A percentile compares a stretch with the other conserved stretches of the same genome.
phyloP scores from a whole-genome alignment of 2,329 filamentous ascomycete genomes.

The Monilinia fructigena region DNA sequence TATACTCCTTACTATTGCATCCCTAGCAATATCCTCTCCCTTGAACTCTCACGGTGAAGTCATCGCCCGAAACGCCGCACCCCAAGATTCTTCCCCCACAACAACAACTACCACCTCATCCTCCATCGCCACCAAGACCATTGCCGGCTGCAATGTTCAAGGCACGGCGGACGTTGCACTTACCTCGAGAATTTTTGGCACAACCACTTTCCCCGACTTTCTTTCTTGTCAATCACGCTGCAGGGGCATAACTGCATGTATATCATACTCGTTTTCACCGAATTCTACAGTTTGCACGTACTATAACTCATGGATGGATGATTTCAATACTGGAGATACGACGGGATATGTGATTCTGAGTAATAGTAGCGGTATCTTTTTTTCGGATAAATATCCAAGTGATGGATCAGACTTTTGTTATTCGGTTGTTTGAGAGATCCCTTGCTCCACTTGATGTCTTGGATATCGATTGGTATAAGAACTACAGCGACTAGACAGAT shows the following conservation, averaged over 20 bases:
- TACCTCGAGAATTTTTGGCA: neutral
- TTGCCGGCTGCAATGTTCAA: constrained; percentile 15
- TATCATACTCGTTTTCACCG: constrained; percentile 16
- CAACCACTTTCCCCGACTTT: neutral
- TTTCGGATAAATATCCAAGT: constrained; percentile 20
- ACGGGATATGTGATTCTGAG: constrained; percentile 5
- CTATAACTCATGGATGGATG: constrained; percentile 11
- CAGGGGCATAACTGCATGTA: neutral
- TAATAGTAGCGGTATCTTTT: constrained; percentile 10
- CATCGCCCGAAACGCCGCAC: neutral
- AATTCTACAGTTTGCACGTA: neutral
- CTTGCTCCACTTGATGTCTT: neutral
- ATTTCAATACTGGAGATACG: constrained; percentile 7
- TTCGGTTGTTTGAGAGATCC: neutral
- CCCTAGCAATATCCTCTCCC: constrained; percentile 1
- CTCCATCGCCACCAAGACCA: constrained; percentile 12
- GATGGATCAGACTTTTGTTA: constrained; percentile 20
- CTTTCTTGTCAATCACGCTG: neutral
- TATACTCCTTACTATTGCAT: neutral
- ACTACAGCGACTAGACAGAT: neutral
- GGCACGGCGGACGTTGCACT: constrained; percentile 9
- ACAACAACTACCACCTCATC: constrained; percentile 1
- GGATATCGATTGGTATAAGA: neutral
- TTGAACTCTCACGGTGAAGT: neutral
- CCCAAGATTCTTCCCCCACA: neutral